Percentiles rank a stretch among this genome's conserved stretches.
These are phyloP conservation scores for Drechslera avenae DNA, from an alignment of 2,329 filamentous ascomycete genomes.

Conservation along the genomic window DNA sequence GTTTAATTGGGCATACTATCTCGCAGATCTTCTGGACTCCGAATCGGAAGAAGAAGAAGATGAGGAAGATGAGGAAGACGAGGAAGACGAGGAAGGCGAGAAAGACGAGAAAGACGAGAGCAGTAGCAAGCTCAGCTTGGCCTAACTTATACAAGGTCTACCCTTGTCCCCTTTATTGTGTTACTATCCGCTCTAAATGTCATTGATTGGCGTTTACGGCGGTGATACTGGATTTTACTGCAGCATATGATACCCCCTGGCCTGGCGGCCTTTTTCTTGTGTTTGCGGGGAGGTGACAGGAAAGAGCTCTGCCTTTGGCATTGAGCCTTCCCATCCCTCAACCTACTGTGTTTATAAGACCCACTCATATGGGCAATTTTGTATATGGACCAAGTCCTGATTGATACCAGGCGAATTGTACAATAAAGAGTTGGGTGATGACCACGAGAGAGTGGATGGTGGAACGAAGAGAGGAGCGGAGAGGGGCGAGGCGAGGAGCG, in stretches of 20 bases:
- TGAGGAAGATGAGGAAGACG: too few species aligned
- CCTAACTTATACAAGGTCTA: conserved; percentile 1
- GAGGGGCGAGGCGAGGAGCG: background rate
- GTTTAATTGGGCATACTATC: conserved; percentile 2
- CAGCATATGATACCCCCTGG: conserved; percentile 5
- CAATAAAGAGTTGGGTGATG: background rate
- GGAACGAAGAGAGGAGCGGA: too few species aligned
- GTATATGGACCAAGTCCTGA: background rate
- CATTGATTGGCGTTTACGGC: background rate
- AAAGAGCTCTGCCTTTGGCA: background rate
- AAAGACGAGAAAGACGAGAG: background rate
- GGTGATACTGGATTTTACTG: background rate
- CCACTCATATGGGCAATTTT: background rate
- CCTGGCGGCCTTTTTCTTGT: background rate
- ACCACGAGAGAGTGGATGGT: too few species aligned
- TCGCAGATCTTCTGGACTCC: background rate
- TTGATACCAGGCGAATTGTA: background rate
- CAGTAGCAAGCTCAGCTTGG: background rate
- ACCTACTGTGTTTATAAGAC: conserved; percentile 1
- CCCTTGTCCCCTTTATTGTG: background rate
- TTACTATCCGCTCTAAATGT: background rate
- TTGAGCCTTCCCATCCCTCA: background rate
- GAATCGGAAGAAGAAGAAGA: too few species aligned
- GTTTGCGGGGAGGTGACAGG: background rate
- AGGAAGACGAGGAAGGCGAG: too few species aligned